These are phyloP conservation scores for Acorus calamus DNA, from an alignment of 106 monocot species.

Conservation along the genomic window DNA sequence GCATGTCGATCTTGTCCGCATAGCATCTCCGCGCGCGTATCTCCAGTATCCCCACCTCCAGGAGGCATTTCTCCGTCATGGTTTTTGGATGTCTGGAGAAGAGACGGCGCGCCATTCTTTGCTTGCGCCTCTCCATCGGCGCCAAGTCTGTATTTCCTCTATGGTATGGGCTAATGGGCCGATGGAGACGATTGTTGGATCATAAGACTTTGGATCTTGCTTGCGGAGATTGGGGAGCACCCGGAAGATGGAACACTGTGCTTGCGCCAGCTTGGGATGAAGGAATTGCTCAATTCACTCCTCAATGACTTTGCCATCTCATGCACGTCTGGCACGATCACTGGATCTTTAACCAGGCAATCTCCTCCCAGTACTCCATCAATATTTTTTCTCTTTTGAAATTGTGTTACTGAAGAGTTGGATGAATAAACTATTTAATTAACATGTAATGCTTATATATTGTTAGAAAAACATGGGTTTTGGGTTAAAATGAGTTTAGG, in stretches of 20 bases:
- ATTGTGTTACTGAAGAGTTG: too few relatives aligned
- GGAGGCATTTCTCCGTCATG: not conserved
- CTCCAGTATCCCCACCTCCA: not conserved
- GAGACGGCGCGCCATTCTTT: constrained; percentile 1
- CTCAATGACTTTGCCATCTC: too few relatives aligned
- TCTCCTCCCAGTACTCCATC: too few relatives aligned
- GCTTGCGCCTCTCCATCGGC: constrained; percentile 8
- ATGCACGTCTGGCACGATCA: too few relatives aligned
- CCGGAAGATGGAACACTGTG: constrained; percentile 1
- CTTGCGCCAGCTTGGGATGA: too few relatives aligned
- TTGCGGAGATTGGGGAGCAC: constrained; percentile 1
- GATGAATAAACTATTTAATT: too few relatives aligned
- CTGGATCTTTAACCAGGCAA: too few relatives aligned
- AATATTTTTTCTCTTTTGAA: too few relatives aligned
- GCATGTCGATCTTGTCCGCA: not conserved
- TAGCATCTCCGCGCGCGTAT: constrained; percentile 1
- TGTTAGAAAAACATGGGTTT: too few relatives aligned
- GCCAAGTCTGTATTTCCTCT: not conserved
- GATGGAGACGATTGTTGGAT: constrained; percentile 14
- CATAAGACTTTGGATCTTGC: not conserved
- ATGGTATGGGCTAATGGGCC: constrained; percentile 23
- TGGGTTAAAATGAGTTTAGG: too few relatives aligned
- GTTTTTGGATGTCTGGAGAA: not conserved
- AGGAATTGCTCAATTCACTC: too few relatives aligned
- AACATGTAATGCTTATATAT: too few relatives aligned